Percentiles rank a stretch among this genome's conserved stretches.
These are phyloP conservation scores for Ilyonectria destructans DNA, from an alignment of 2,329 filamentous ascomycete genomes.

Conservation along the genomic window DNA sequence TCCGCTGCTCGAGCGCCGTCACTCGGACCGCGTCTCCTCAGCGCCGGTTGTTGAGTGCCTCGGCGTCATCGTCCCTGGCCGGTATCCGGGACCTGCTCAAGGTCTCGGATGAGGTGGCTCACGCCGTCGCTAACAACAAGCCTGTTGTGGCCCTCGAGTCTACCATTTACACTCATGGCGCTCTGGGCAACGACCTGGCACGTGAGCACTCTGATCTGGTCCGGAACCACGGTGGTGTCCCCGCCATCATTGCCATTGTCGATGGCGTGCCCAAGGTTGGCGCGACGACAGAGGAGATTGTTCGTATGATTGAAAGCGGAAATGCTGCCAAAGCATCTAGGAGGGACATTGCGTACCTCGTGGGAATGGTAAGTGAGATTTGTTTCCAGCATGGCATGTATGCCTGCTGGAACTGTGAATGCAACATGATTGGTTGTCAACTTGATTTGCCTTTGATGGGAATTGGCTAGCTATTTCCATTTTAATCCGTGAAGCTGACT, in stretches of 20 bases:
- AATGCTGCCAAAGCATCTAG: conserved; percentile 88
- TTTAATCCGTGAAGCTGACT: conserved; percentile 32
- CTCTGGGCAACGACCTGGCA: conserved; percentile 79
- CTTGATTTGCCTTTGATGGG: not conserved
- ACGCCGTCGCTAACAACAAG: conserved; percentile 81
- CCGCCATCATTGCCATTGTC: conserved; percentile 91
- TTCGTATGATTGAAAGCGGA: conserved; percentile 77
- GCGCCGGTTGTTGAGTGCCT: conserved; percentile 43
- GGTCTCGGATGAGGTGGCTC: conserved; percentile 86
- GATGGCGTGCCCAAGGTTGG: conserved; percentile 89
- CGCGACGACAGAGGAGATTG: conserved; percentile 80
- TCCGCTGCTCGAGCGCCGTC: conserved; percentile 37
- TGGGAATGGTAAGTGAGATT: conserved; percentile 75
- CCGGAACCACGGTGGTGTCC: conserved; percentile 84
- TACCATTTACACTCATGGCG: conserved; percentile 97
- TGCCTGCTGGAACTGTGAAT: not conserved
- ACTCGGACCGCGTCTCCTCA: conserved; percentile 36
- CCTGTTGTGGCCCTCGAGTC: conserved; percentile 95
- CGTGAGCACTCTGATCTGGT: conserved; percentile 90
- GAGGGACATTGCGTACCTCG: conserved; percentile 87
- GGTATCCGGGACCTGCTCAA: conserved; percentile 68
- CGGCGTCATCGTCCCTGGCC: conserved; percentile 41
- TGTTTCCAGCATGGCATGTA: not conserved
- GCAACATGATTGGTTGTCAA: not conserved
- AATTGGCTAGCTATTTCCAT: conserved; percentile 1